These are phyloP conservation scores for Globisporangium nodosum DNA, from an alignment of 352 stramenopile genomes.

Conservation along the genomic window DNA sequence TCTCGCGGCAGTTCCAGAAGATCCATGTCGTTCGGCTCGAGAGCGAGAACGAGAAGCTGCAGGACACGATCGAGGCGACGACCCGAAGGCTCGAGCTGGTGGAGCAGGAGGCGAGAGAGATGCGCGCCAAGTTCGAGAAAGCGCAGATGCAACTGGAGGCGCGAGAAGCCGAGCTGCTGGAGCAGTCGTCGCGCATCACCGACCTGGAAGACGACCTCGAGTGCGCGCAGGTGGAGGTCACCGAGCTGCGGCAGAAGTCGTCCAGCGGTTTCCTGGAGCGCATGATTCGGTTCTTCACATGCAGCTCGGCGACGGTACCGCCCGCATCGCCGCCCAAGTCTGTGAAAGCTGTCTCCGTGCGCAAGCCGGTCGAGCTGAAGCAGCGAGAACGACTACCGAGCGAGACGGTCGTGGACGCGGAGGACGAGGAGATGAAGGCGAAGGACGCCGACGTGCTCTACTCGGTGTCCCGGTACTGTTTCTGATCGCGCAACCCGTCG, in stretches of 20 bases:
- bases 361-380: conserved; percentile 21
- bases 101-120: conserved; percentile 36
- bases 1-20: conserved; percentile 47
- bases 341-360: conserved; percentile 20
- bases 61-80: conserved; percentile 30
- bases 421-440: conserved; percentile 48
- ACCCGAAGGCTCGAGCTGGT: conserved; percentile 31
- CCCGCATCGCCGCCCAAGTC: conserved; percentile 30
- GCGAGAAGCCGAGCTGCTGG: conserved; percentile 42
- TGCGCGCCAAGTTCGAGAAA: conserved; percentile 48
- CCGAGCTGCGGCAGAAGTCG: conserved; percentile 39
- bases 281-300: conserved; percentile 84
- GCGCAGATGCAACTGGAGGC: conserved; percentile 52
- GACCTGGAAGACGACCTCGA: conserved; percentile 57
- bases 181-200: conserved; percentile 54
- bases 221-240: conserved; percentile 37
- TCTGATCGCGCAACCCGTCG: conserved; percentile 19
- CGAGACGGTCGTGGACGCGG: conserved; percentile 28
- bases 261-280: conserved; percentile 47
- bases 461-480: conserved; percentile 50
- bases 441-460: conserved; percentile 57
- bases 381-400: conserved; percentile 23
- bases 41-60: conserved; percentile 51
- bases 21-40: conserved; percentile 76
- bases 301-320: conserved; percentile 47